Percentiles rank a stretch among this genome's conserved stretches.
Evolutionary conservation across 1,139 yeast species (phyloP).

Genomic region (Hemisphaericaspora lyxosophila): DNA sequence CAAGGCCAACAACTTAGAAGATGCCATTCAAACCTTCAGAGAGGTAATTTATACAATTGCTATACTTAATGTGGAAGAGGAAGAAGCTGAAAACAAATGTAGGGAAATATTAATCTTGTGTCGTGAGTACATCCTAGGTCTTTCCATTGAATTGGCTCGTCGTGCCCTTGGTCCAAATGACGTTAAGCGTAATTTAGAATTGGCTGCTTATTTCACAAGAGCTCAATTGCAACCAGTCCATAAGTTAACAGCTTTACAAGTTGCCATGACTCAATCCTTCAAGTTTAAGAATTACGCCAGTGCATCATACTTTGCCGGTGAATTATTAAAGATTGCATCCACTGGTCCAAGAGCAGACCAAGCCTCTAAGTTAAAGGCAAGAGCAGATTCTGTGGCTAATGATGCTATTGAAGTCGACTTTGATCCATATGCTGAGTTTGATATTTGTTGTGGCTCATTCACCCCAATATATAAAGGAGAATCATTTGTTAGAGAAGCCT

Average conservation of each 20-base stretch:
- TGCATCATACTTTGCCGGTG: conserved; percentile 88
- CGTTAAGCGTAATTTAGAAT: conserved; percentile 81
- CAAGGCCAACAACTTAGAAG: conserved; percentile 77
- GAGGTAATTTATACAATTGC: conserved; percentile 74
- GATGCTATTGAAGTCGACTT: conserved; percentile 91
- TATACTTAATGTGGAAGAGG: conserved; percentile 67
- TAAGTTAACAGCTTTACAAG: conserved; percentile 83
- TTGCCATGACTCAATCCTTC: conserved; percentile 92
- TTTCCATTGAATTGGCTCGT: conserved; percentile 86
- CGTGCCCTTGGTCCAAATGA: conserved; percentile 72
- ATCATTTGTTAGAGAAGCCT: conserved; percentile 71
- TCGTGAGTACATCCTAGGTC: conserved; percentile 87
- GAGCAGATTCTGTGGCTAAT: conserved; percentile 74
- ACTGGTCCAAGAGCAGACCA: conserved; percentile 85
- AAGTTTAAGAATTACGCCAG: conserved; percentile 83
- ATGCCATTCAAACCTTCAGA: conserved; percentile 79
- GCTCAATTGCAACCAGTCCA: conserved; percentile 75
- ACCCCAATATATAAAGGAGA: conserved; percentile 87
- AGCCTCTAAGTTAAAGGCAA: conserved; percentile 77
- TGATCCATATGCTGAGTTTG: conserved; percentile 89
- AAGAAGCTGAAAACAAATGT: conserved; percentile 77
- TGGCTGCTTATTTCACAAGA: conserved; percentile 93
- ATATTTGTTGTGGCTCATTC: conserved; percentile 80
- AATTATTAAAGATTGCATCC: conserved; percentile 66
- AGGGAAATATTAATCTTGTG: conserved; percentile 70